Evolutionary conservation across 768 basidiomycete species (phyloP).

Genomic region (Hericium coralloides): DNA sequence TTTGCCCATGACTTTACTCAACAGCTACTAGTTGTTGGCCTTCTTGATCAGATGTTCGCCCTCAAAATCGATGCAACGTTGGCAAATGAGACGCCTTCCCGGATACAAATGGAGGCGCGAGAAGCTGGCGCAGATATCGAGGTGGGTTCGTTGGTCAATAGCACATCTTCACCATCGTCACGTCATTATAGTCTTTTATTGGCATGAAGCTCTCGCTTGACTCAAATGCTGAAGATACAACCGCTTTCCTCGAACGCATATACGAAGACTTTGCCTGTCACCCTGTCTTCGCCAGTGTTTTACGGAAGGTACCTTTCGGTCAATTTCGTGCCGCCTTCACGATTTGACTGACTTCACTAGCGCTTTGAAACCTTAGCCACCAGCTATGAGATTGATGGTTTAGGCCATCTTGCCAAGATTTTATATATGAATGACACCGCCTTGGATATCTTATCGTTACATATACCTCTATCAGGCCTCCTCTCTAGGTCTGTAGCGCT

Average conservation of each 20-base stretch:
- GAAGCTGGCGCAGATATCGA: constrained; percentile 52
- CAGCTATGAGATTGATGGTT: constrained; percentile 53
- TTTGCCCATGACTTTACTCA: constrained; percentile 42
- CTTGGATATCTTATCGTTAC: constrained; percentile 62
- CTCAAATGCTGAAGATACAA: constrained; percentile 2
- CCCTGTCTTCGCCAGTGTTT: constrained; percentile 51
- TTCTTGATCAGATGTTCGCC: constrained; percentile 47
- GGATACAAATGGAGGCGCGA: constrained; percentile 48
- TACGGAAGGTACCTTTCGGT: constrained; percentile 39
- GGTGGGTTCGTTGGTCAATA: constrained; percentile 26
- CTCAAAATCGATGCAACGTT: constrained; percentile 42
- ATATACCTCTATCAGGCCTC: constrained; percentile 56
- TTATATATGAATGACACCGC: constrained; percentile 49
- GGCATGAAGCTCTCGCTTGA: constrained; percentile 38
- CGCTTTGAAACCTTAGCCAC: constrained; percentile 45
- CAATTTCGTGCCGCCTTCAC: constrained; percentile 1
- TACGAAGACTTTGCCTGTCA: constrained; percentile 18
- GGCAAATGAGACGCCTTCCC: constrained; percentile 35
- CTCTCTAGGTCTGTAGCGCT: constrained; percentile 52
- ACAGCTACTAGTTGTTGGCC: constrained; percentile 41
- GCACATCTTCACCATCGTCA: constrained; percentile 8
- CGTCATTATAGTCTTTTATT: constrained; percentile 37
- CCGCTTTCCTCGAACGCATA: constrained; percentile 6
- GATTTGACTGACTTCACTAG: constrained; percentile 27
- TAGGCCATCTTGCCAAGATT: constrained; percentile 63